Percentiles rank a stretch among this genome's conserved stretches.
These are phyloP conservation scores for Serendipita vermifera DNA, from an alignment of 768 basidiomycete species.

Conservation along the genomic window DNA sequence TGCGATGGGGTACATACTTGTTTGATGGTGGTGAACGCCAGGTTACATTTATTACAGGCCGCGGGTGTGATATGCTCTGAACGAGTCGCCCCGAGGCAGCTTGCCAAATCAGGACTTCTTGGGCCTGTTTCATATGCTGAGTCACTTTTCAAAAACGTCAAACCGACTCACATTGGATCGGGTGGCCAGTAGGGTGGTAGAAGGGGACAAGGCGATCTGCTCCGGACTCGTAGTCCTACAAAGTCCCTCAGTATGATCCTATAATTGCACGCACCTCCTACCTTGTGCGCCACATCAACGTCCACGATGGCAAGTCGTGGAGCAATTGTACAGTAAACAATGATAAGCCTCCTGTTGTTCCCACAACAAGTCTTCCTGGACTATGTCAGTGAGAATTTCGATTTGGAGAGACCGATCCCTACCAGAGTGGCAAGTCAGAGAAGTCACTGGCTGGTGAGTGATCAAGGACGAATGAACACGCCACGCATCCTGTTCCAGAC, in stretches of 20 bases:
- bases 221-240: not conserved
- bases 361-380: conserved; percentile 65
- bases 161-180: not conserved
- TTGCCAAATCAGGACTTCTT: conserved; percentile 47
- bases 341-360: conserved; percentile 44
- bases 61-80: conserved; percentile 59
- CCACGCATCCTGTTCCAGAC: conserved; percentile 50
- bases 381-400: conserved; percentile 20
- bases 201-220: not conserved
- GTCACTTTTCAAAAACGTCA: no score
- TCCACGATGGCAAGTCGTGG: conserved; percentile 75
- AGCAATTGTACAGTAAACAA: conserved; percentile 68
- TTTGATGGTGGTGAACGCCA: conserved; percentile 63
- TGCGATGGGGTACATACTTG: conserved; percentile 34
- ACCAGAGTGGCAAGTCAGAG: conserved; percentile 69
- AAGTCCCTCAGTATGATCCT: not conserved
- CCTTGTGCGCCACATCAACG: conserved; percentile 59
- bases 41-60: conserved; percentile 50
- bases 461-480: conserved; percentile 68
- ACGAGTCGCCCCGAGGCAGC: conserved; percentile 59
- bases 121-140: not conserved
- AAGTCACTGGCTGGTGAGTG: conserved; percentile 45
- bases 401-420: conserved; percentile 14
- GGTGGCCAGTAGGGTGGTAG: conserved; percentile 2
- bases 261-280: conserved; percentile 24